Base-by-base conservation (phyloP, 345 rosid species). In the Limnanthes douglasii region DNA sequence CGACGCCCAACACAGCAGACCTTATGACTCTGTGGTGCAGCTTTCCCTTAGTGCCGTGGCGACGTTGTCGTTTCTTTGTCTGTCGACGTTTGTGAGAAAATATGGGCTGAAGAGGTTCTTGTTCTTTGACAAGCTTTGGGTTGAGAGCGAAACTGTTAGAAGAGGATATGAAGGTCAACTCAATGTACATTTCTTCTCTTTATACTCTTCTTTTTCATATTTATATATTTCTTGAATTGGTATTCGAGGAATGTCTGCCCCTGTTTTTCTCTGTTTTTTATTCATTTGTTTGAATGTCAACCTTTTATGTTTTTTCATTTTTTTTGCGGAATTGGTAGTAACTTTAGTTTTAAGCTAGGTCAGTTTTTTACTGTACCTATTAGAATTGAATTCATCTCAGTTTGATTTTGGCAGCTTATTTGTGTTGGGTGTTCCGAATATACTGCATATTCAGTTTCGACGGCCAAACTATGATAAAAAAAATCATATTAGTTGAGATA, bases 121-220 rank as follows among this genome's bases (percentile, higher is more conserved):
- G 43, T 90, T 90, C 69, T 65, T 90, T 25, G 98, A 90, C 34
- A 84, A 84, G 65, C 98, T 90, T 8, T 74, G 77, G 34, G 72
- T 74, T 46, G 98, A 79, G 48, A 83, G 95, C 66, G 94, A 84
- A 53, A 74, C 68, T 8, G 95, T 84, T 0, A 50, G 98, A 0
- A 32, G 31, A 0, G 69, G 78, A 8, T 80, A 90, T 77, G 77
- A 78, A 6, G 58, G 45, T 15, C 78, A 72, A 59, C 95, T 90
- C 70, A 65, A 79, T 62, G 98, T 90, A 56, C 23, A 86, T 47
- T 31, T 28, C 34, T 43, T 14, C 1, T 18, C 19, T 25, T 13
- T 18, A 18, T 24, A 12, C 15, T 19, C 8, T 32, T 23, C 21
- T 5, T 5, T 11, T 26, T 28, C 25, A 7, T 12, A 36, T 45